Evolutionary conservation across 2,329 filamentous ascomycete genomes (phyloP).

Genomic region (Cordyceps cicadae): DNA sequence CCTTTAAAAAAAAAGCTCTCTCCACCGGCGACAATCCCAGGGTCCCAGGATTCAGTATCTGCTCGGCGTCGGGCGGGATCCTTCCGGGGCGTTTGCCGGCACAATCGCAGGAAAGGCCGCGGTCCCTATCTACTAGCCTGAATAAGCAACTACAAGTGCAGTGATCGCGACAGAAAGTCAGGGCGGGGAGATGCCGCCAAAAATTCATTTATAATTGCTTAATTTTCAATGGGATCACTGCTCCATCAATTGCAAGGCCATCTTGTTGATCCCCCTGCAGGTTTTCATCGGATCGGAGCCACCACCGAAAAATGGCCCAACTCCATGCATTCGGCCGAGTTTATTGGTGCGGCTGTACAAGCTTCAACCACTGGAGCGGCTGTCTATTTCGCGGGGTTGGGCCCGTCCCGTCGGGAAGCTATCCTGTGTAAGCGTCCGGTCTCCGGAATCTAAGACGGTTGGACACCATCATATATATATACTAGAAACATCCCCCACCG

Average conservation of each 20-base stretch:
- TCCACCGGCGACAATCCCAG: not conserved
- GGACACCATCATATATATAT: not conserved
- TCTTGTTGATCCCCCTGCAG: not conserved
- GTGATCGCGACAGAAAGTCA: no score
- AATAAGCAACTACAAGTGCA: no score
- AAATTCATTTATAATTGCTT: no score
- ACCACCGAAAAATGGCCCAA: not conserved
- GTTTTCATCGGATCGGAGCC: not conserved
- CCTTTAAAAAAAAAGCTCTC: no score
- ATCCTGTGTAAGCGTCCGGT: not conserved
- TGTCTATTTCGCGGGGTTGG: not conserved
- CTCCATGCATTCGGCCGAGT: not conserved
- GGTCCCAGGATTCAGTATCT: not conserved
- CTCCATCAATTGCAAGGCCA: not conserved
- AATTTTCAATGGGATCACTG: not conserved
- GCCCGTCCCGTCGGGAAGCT: not conserved
- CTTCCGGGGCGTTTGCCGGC: no score
- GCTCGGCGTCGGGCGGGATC: not conserved
- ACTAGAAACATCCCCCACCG: not conserved
- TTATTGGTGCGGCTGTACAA: slow-evolving; percentile 6
- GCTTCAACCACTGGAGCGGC: slow-evolving; percentile 2
- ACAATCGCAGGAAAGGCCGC: no score
- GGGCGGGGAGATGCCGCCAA: no score
- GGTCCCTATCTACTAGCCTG: no score
- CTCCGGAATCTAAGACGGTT: no score